Percentiles rank a stretch among this genome's conserved stretches.
These are phyloP conservation scores for Hanseniaspora occidentalis DNA, from an alignment of 805 yeast species.

Conservation along the genomic window DNA sequence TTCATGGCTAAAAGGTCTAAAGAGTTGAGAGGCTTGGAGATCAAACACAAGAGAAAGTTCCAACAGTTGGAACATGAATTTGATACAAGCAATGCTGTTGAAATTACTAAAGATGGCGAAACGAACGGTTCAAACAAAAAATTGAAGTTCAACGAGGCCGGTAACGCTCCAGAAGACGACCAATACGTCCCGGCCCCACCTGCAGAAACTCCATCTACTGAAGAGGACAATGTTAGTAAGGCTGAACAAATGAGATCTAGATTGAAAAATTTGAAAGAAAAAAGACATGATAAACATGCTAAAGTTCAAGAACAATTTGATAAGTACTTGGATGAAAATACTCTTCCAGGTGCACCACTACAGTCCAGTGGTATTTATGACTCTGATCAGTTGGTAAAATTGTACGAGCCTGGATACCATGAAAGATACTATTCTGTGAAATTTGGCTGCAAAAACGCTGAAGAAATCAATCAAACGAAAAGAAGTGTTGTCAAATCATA, in stretches of 20 bases:
- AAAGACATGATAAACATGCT: constrained; percentile 8
- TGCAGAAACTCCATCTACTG: constrained; percentile 25
- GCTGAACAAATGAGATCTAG: constrained; percentile 7
- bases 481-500: constrained; percentile 57
- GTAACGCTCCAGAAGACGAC: constrained; percentile 63
- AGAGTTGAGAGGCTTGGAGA: constrained; percentile 58
- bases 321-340: constrained; percentile 6
- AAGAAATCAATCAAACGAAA: constrained; percentile 41
- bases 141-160: constrained; percentile 64
- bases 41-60: constrained; percentile 44
- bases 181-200: constrained; percentile 55
- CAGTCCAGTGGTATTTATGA: constrained; percentile 26
- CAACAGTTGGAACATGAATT: constrained; percentile 6
- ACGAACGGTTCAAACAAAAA: constrained; percentile 56
- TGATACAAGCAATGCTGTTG: constrained; percentile 39
- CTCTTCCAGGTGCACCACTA: constrained; percentile 11
- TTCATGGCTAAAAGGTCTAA: constrained; percentile 56
- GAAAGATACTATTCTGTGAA: constrained; percentile 70
- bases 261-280: constrained; percentile 11
- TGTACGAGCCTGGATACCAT: constrained; percentile 82
- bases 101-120: constrained; percentile 66
- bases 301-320: constrained; percentile 14
- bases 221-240: constrained; percentile 6
- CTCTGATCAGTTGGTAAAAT: constrained; percentile 42
- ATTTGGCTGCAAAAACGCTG: constrained; percentile 38